Evolutionary conservation across 306 rosid species (phyloP).

Genomic region (Pueraria montana): DNA sequence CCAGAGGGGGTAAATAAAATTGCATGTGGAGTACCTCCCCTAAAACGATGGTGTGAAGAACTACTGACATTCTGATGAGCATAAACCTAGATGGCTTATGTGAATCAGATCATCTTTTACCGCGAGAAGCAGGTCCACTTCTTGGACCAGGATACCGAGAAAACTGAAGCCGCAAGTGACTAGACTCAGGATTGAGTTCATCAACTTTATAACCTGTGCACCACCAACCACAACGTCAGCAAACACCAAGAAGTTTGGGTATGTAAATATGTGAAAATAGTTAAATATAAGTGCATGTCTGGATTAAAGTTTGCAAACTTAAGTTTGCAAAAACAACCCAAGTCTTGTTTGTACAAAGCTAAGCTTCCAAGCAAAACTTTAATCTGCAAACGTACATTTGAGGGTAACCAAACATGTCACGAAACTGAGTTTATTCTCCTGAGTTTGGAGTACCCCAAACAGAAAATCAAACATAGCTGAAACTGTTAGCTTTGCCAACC

Average conservation of each 20-base stretch:
- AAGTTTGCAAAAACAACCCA: too few relatives aligned
- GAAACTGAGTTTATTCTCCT: too few relatives aligned
- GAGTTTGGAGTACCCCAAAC: too few relatives aligned
- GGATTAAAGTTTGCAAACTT: too few relatives aligned
- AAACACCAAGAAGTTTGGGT: slow-evolving; percentile 24
- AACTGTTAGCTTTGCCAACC: neutral
- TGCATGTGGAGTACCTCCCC: slow-evolving; percentile 43
- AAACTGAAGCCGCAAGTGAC: slow-evolving; percentile 84
- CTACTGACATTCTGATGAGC: slow-evolving; percentile 37
- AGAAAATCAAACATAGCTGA: too few relatives aligned
- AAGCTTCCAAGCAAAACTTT: too few relatives aligned
- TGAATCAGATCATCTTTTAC: slow-evolving; percentile 67
- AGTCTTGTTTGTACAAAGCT: too few relatives aligned
- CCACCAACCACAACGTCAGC: slow-evolving; percentile 53
- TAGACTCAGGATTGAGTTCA: slow-evolving; percentile 72
- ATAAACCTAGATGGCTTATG: slow-evolving; percentile 44
- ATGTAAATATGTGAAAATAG: neutral
- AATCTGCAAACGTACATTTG: too few relatives aligned
- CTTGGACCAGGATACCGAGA: slow-evolving; percentile 94
- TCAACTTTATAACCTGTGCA: slow-evolving; percentile 80
- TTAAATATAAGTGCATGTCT: neutral
- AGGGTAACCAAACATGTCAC: too few relatives aligned
- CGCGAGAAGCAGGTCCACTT: slow-evolving; percentile 68
- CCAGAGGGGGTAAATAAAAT: slow-evolving; percentile 41
- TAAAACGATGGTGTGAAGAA: slow-evolving; percentile 17